These are phyloP conservation scores for Epichloe bromicola DNA, from an alignment of 2,329 filamentous ascomycete genomes.

Conservation along the genomic window DNA sequence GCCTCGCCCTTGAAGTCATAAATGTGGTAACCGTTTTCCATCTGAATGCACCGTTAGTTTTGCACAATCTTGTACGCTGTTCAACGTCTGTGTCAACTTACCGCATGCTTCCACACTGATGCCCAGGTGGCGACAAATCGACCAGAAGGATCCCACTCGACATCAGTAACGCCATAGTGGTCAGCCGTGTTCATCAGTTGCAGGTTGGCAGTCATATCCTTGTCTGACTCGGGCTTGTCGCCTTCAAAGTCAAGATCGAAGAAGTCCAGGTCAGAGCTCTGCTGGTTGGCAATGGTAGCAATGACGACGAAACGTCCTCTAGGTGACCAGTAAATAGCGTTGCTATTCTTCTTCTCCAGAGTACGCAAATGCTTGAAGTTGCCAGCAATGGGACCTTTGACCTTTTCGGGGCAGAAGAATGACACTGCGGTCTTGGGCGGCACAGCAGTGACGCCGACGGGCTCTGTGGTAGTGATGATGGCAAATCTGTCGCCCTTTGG, in stretches of 20 bases:
- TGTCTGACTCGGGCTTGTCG: slow-evolving; percentile 84
- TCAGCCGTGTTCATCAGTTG: slow-evolving; percentile 89
- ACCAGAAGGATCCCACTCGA: slow-evolving; percentile 96
- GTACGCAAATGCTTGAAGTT: slow-evolving; percentile 96
- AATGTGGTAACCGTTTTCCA: slow-evolving; percentile 98
- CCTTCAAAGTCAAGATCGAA: slow-evolving; percentile 97
- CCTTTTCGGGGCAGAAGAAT: slow-evolving; percentile 95
- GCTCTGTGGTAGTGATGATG: slow-evolving; percentile 87
- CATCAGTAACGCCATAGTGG: slow-evolving; percentile 94
- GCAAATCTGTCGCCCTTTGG: slow-evolving; percentile 96
- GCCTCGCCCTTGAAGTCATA: slow-evolving; percentile 92
- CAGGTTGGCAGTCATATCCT: slow-evolving; percentile 87
- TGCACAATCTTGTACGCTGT: background rate
- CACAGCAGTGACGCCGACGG: slow-evolving; percentile 63
- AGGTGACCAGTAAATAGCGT: slow-evolving; percentile 98
- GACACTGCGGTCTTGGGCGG: slow-evolving; percentile 87
- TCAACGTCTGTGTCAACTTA: slow-evolving; percentile 36
- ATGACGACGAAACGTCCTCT: slow-evolving; percentile 90
- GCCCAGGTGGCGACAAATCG: slow-evolving; percentile 90
- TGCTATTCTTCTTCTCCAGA: slow-evolving; percentile 98
- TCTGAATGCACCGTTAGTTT: slow-evolving; percentile 36
- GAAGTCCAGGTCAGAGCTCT: slow-evolving; percentile 93
- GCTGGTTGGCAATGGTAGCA: slow-evolving; percentile 81
- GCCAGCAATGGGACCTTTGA: slow-evolving; percentile 65
- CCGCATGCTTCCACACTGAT: slow-evolving; percentile 88